These are phyloP conservation scores for Begonia peltatifolia DNA, from an alignment of 306 rosid genomes.

Conservation along the genomic window DNA sequence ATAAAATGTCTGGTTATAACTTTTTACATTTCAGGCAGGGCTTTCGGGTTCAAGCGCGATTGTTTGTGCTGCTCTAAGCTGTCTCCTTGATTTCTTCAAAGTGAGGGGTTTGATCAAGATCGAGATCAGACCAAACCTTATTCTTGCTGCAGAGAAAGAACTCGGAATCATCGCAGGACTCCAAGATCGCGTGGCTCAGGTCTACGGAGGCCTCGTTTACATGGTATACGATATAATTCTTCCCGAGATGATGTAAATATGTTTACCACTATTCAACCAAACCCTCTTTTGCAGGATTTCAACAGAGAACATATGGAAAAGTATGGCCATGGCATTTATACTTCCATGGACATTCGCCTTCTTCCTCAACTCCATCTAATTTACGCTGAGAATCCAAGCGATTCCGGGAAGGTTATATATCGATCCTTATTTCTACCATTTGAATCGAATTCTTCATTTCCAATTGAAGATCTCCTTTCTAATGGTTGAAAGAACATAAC, in stretches of 20 bases:
- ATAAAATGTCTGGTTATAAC: not conserved
- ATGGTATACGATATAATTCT: constrained; percentile 33
- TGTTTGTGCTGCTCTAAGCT: constrained; percentile 73
- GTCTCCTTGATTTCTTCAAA: constrained; percentile 71
- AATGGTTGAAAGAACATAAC: too few relatives aligned
- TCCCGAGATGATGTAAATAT: too few relatives aligned
- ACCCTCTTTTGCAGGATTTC: constrained; percentile 42
- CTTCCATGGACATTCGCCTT: constrained; percentile 60
- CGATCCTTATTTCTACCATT: not conserved
- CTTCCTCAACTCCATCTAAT: constrained; percentile 75
- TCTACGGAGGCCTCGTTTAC: constrained; percentile 74
- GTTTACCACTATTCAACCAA: too few relatives aligned
- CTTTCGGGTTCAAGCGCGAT: constrained; percentile 96
- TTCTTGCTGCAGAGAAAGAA: constrained; percentile 69
- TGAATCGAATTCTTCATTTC: too few relatives aligned
- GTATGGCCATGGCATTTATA: constrained; percentile 59
- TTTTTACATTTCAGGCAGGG: constrained; percentile 55
- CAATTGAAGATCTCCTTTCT: too few relatives aligned
- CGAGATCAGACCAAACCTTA: constrained; percentile 57
- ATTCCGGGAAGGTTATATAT: constrained; percentile 80
- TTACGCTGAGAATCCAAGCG: constrained; percentile 84
- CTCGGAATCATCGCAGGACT: constrained; percentile 98
- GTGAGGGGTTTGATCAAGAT: constrained; percentile 56
- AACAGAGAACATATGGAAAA: constrained; percentile 61
- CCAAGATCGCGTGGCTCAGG: constrained; percentile 91